Conservation (phyloP, 2,329 filamentous ascomycete genomes). For the Sporothrix phasma region DNA sequence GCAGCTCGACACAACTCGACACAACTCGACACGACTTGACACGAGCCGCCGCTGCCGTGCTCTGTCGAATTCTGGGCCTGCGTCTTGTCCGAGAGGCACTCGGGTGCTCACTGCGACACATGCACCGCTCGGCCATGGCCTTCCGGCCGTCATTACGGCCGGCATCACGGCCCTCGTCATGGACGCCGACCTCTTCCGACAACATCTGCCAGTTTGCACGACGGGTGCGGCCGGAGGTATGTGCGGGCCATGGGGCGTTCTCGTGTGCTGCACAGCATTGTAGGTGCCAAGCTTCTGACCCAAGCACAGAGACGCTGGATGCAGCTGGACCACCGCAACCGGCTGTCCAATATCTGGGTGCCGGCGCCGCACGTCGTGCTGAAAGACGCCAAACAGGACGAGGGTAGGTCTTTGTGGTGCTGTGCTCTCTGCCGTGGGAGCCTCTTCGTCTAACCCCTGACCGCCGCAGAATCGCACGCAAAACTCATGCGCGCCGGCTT, state of each 20-base stretch:
- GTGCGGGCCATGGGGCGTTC: not conserved
- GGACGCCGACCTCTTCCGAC: not conserved
- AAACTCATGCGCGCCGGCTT: slow-evolving; percentile 64
- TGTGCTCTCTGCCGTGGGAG: too few species aligned
- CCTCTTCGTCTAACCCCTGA: not conserved
- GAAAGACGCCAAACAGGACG: slow-evolving; percentile 46
- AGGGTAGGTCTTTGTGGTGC: slow-evolving; percentile 38
- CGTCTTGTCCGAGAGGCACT: not conserved
- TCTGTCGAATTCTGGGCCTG: not conserved
- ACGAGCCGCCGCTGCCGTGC: not conserved
- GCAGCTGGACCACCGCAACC: slow-evolving; percentile 24
- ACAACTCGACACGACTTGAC: too few species aligned
- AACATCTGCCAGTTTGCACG: not conserved
- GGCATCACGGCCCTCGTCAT: not conserved
- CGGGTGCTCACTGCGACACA: not conserved
- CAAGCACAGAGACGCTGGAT: slow-evolving; percentile 11
- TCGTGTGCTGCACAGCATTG: not conserved
- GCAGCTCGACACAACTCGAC: too few species aligned
- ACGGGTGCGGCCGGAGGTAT: not conserved
- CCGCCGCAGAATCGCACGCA: slow-evolving; percentile 48
- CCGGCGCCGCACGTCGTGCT: slow-evolving; percentile 51
- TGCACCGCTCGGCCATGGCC: not conserved
- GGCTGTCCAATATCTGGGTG: slow-evolving; percentile 68
- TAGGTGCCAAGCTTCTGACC: not conserved
- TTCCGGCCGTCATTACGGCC: not conserved